phyloP scores from a whole-genome alignment of 2,329 filamentous ascomycete genomes.

The Davidsoniella eucalypti region DNA sequence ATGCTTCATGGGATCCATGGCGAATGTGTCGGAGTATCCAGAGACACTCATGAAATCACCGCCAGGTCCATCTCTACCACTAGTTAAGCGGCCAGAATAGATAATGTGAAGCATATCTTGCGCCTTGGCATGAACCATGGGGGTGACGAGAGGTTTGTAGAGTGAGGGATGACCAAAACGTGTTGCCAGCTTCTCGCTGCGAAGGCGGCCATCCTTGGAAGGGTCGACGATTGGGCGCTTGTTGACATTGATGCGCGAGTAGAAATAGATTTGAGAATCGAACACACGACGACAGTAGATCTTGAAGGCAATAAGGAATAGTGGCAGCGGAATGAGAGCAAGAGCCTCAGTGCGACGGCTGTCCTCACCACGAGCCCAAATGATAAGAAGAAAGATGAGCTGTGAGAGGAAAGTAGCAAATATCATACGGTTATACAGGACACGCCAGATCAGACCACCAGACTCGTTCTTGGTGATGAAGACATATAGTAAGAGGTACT shows the following conservation, averaged over 20 bases:
- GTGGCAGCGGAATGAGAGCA: constrained; percentile 54
- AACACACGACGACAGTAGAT: constrained; percentile 61
- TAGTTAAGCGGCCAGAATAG: constrained; percentile 63
- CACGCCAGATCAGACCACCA: constrained; percentile 81
- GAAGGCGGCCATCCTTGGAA: constrained; percentile 27
- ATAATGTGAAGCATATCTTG: constrained; percentile 74
- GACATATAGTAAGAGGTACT: constrained; percentile 85
- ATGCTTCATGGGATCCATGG: constrained; percentile 59
- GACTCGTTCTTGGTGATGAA: constrained; percentile 96
- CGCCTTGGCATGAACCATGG: constrained; percentile 87
- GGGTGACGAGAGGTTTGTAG: constrained; percentile 76
- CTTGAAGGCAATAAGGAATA: constrained; percentile 74
- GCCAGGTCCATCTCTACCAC: constrained; percentile 37
- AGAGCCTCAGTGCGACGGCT: constrained; percentile 41
- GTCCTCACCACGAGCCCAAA: constrained; percentile 52
- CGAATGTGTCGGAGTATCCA: constrained; percentile 69
- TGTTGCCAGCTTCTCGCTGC: constrained; percentile 53
- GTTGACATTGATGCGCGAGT: constrained; percentile 40
- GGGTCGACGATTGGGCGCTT: constrained; percentile 14
- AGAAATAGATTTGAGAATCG: constrained; percentile 68
- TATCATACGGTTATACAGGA: constrained; percentile 82
- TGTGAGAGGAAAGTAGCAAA: constrained; percentile 69
- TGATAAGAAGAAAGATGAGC: constrained; percentile 57
- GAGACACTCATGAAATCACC: constrained; percentile 41
- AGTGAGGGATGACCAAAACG: constrained; percentile 84